These are phyloP conservation scores for Strobilomyces confusus DNA, from an alignment of 768 basidiomycete species.

Conservation along the genomic window DNA sequence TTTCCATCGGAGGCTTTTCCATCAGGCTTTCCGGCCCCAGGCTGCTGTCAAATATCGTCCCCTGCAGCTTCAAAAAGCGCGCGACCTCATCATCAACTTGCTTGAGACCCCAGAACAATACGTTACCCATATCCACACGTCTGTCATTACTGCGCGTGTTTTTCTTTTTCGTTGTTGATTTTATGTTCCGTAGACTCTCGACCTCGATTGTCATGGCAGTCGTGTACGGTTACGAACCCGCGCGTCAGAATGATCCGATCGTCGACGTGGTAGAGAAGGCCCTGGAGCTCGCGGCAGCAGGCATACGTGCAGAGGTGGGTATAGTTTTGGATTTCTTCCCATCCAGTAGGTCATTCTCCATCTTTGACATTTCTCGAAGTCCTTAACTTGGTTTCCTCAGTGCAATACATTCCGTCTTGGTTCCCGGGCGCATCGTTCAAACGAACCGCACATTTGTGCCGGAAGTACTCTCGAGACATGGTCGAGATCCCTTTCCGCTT, in stretches of 20 bases:
- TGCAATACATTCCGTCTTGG: constrained; percentile 38
- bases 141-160: neutral
- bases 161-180: neutral
- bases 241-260: constrained; percentile 24
- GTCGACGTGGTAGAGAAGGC: constrained; percentile 24
- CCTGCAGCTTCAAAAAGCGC: constrained; percentile 24
- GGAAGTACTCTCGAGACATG: constrained; percentile 19
- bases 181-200: constrained; percentile 15
- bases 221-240: constrained; percentile 30
- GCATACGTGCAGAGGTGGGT: constrained; percentile 27
- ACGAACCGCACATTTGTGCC: constrained; percentile 23
- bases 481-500: constrained; percentile 31
- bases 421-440: constrained; percentile 38
- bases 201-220: constrained; percentile 28
- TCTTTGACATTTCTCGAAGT: too few species aligned
- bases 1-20: constrained; percentile 26
- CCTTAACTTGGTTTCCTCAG: constrained; percentile 11
- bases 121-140: constrained; percentile 25
- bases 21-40: constrained; percentile 25
- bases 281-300: constrained; percentile 16
- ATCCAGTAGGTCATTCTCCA: too few species aligned
- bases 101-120: constrained; percentile 20
- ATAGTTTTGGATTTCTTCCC: constrained; percentile 36
- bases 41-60: constrained; percentile 18
- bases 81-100: constrained; percentile 24